phyloP scores from a whole-genome alignment of 2,329 filamentous ascomycete species.

The Colletotrichum viniferum region DNA sequence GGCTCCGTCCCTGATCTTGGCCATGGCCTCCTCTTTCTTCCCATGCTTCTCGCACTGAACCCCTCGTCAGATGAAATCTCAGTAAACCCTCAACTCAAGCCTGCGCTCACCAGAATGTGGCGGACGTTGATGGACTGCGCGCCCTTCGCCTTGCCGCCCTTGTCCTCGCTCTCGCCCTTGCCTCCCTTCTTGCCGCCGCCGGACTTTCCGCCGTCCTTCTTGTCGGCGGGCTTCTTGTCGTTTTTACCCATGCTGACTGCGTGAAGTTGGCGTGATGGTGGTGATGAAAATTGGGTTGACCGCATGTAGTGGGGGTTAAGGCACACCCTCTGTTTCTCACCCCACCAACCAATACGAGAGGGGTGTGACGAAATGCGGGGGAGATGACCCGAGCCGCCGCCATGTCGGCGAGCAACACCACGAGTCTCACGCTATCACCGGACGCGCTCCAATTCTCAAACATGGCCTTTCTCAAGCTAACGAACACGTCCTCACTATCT shows the following conservation, averaged over 20 bases:
- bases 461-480: not conserved
- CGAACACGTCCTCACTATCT: not conserved
- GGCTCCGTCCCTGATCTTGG: conserved; percentile 67
- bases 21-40: conserved; percentile 79
- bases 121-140: conserved; percentile 75
- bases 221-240: conserved; percentile 30
- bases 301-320: not conserved
- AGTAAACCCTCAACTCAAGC: not conserved
- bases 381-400: not conserved
- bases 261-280: not conserved
- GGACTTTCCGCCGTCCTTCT: conserved; percentile 33
- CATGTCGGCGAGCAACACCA: not conserved
- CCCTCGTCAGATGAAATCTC: not conserved
- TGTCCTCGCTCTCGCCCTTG: conserved; percentile 32
- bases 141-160: conserved; percentile 55
- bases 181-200: conserved; percentile 38
- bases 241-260: conserved; percentile 18
- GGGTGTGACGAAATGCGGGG: conserved; percentile 4
- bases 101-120: conserved; percentile 65
- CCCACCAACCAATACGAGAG: not conserved
- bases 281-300: not conserved
- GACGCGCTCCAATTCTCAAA: not conserved
- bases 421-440: not conserved
- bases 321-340: not conserved
- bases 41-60: conserved; percentile 72